A percentile compares a stretch with the other conserved stretches of the same genome.
Conservation (phyloP, 345 rosid species). For the Corchorus capsularis region DNA sequence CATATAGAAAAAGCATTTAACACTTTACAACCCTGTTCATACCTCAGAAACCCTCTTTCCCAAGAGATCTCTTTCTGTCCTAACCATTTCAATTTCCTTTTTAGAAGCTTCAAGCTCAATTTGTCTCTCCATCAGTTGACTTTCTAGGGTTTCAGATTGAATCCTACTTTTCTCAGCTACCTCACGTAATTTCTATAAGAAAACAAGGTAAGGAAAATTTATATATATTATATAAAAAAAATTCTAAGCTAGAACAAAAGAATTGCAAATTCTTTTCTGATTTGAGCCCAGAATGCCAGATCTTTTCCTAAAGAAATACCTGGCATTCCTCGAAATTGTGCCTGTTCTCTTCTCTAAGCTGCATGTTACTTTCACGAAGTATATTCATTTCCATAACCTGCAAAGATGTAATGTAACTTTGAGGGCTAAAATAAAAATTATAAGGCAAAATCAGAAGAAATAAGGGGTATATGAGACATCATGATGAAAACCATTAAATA, state of each 20-base stretch:
- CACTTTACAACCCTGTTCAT: constrained; percentile 24
- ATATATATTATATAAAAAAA: too few relatives aligned
- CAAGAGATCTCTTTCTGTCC: constrained; percentile 56
- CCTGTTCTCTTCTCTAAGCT: constrained; percentile 95
- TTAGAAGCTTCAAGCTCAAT: constrained; percentile 66
- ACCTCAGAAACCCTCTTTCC: constrained; percentile 81
- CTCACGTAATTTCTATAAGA: constrained; percentile 73
- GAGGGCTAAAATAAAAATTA: constrained; percentile 20
- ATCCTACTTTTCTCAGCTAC: constrained; percentile 59
- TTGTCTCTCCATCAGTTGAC: constrained; percentile 57
- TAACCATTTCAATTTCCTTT: constrained; percentile 70
- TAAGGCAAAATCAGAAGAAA: constrained; percentile 12
- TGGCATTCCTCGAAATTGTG: constrained; percentile 96
- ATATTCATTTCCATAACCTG: constrained; percentile 89
- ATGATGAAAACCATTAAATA: not conserved
- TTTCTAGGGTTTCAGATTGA: constrained; percentile 53
- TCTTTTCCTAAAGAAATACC: constrained; percentile 42
- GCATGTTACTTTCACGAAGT: constrained; percentile 94
- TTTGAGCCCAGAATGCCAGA: not conserved
- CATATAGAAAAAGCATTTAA: constrained; percentile 13
- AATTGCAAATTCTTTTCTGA: not conserved
- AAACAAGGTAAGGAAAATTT: constrained; percentile 17
- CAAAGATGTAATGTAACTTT: constrained; percentile 13
- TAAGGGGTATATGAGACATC: not conserved
- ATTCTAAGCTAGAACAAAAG: not conserved